Evolutionary conservation across 345 rosid genomes (phyloP).

Genomic region (Lepidium aucheri): DNA sequence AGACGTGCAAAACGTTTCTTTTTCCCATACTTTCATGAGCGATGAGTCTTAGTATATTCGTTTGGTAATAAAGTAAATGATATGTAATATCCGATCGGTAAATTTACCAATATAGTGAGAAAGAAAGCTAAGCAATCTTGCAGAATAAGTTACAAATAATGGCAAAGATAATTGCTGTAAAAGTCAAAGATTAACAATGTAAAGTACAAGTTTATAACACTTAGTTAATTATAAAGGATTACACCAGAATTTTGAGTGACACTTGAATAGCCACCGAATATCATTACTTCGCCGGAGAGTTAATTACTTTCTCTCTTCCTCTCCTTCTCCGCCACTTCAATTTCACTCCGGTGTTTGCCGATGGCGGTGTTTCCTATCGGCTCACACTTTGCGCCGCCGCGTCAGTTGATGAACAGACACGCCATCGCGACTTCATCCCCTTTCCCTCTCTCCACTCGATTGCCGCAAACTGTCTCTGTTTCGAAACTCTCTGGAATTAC

Average conservation of each 20-base stretch:
- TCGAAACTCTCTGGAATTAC: constrained; percentile 31
- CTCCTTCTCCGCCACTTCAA: background rate
- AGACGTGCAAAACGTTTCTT: too few species aligned
- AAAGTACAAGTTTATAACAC: background rate
- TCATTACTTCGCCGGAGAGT: constrained; percentile 17
- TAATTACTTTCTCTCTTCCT: background rate
- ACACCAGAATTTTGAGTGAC: background rate
- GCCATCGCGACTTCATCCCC: constrained; percentile 20
- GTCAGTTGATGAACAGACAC: constrained; percentile 24
- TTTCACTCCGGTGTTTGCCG: constrained; percentile 5
- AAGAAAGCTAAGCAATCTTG: too few species aligned
- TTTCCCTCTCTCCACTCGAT: constrained; percentile 20
- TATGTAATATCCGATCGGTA: too few species aligned
- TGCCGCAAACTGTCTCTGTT: constrained; percentile 18
- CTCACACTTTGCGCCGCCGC: constrained; percentile 30
- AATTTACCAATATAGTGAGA: too few species aligned
- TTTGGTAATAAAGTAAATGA: too few species aligned
- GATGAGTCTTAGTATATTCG: too few species aligned
- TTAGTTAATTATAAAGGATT: background rate
- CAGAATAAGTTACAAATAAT: too few species aligned
- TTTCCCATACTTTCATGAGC: too few species aligned
- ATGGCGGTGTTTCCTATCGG: constrained; percentile 61
- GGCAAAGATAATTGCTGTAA: too few species aligned
- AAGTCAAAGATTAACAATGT: too few species aligned
- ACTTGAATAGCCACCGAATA: background rate